phyloP scores from a whole-genome alignment of 2,329 filamentous ascomycete genomes.

The Xylariaceae sp. region DNA sequence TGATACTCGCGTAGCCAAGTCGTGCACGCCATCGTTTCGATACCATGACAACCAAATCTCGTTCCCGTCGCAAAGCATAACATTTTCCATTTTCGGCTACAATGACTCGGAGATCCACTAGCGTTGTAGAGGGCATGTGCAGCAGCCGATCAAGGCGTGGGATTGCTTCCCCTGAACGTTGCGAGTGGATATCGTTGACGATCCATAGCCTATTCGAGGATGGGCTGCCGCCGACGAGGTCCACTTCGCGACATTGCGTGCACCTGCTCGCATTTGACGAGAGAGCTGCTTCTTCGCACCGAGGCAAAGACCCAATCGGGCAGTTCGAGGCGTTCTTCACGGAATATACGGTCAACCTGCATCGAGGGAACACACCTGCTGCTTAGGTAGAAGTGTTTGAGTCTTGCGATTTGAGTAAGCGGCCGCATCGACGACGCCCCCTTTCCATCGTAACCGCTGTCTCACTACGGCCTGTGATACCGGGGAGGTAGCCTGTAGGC shows the following conservation, averaged over 20 bases:
- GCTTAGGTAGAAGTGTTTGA: too few relatives aligned
- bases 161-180: constrained; percentile 8
- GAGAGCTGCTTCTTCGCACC: background rate
- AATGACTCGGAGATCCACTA: background rate
- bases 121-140: background rate
- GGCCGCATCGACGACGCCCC: too few relatives aligned
- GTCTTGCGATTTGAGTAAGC: too few relatives aligned
- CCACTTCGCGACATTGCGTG: background rate
- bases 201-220: constrained; percentile 10
- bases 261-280: background rate
- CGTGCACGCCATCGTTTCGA: background rate
- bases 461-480: too few relatives aligned
- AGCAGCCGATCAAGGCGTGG: background rate
- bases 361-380: too few relatives aligned
- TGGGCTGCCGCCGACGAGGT: background rate
- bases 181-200: constrained; percentile 7
- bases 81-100: constrained; percentile 3
- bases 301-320: background rate
- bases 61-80: background rate
- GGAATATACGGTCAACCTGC: too few relatives aligned
- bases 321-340: background rate
- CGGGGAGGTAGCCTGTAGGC: too few relatives aligned
- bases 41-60: constrained; percentile 1
- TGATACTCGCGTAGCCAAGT: background rate
- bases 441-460: too few relatives aligned